phyloP scores from a whole-genome alignment of 2,329 filamentous ascomycete genomes.

The Chaetomium strumarium region DNA sequence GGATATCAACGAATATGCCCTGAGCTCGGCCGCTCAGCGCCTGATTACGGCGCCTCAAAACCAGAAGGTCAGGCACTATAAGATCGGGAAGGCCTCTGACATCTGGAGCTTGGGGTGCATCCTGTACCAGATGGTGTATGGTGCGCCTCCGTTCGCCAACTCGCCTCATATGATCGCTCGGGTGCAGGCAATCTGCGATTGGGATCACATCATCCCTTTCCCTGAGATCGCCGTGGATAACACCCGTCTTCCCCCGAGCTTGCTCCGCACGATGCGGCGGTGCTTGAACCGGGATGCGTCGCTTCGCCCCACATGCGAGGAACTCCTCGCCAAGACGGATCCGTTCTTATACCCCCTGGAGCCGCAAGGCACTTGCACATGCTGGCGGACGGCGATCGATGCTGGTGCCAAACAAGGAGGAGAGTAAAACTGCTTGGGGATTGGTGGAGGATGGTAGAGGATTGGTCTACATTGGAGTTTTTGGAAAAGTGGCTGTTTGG shows the following conservation, averaged over 20 bases:
- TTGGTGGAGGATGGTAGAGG: no score
- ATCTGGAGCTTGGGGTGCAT: conserved; percentile 97
- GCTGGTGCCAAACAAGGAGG: no score
- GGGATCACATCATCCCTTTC: conserved; percentile 66
- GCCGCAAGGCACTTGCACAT: conserved; percentile 24
- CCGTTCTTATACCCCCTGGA: conserved; percentile 60
- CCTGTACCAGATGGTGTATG: conserved; percentile 96
- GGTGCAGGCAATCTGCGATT: conserved; percentile 82
- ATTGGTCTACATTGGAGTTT: neutral
- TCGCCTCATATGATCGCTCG: conserved; percentile 81
- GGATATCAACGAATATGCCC: conserved; percentile 61
- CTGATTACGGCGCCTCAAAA: conserved; percentile 33
- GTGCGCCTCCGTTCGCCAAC: conserved; percentile 90
- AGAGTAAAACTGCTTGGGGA: no score
- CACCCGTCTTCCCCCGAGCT: conserved; percentile 52
- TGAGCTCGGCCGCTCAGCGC: conserved; percentile 36
- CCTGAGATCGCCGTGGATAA: conserved; percentile 57
- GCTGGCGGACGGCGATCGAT: no score
- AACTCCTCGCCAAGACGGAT: conserved; percentile 54
- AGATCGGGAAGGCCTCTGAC: conserved; percentile 86
- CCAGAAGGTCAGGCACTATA: conserved; percentile 29
- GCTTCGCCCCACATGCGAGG: conserved; percentile 57
- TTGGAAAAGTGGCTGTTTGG: neutral
- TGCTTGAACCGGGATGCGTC: conserved; percentile 59
- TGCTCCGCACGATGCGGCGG: conserved; percentile 56